Base-by-base conservation (phyloP, 495 filamentous ascomycete genomes). In the Geoglossum glabrum region DNA sequence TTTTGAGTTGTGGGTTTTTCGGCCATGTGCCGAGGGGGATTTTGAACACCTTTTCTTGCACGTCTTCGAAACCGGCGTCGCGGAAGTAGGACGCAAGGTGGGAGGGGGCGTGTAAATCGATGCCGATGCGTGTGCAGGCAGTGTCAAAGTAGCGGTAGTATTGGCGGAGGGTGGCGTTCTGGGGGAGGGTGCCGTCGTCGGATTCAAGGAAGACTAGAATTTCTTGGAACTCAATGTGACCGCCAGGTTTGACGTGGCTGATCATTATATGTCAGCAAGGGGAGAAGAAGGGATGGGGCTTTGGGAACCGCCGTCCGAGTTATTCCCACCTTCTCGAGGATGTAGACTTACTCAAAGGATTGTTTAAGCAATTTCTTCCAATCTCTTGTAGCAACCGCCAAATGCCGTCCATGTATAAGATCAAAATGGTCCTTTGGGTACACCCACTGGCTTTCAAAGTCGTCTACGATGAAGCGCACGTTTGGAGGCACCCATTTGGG, bases 161-260 rank as follows among this genome's bases (percentile, higher is more conserved):
- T 6, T 64, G 55, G 0, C 51, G 57, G 3, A 76, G 57, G 21
- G 61, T 34, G 55, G 67, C 70, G 49, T 64, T 64, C 17, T 59
- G 60, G 19, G 61, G 61, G 8, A 72, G 59, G 43, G 66, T 70
- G 34, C 64, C 62, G 67, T 79, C 76, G 61, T 77, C 73, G 60
- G 68, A 71, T 10, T 59, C 54, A 23, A 73, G 64, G 57, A 59
- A 59, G 43, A 68, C 66, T 34, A 64, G 61, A 27, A 75, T 63
- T 57, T 81, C 77, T 58, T 76, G 71, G 57, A 77, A 64, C 58
- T 81, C 78, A 40, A 79, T 64, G 66, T 73, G 79, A 36, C 72
- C 78, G 54, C 77, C 76, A 3, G 77, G 77, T 46, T 64, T 65
- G 19, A 68, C 60, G 30, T 67, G 67, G 61, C 60, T 63, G 38